Conservation (phyloP, 805 yeast genomes). For the Myxozyma udenii region DNA sequence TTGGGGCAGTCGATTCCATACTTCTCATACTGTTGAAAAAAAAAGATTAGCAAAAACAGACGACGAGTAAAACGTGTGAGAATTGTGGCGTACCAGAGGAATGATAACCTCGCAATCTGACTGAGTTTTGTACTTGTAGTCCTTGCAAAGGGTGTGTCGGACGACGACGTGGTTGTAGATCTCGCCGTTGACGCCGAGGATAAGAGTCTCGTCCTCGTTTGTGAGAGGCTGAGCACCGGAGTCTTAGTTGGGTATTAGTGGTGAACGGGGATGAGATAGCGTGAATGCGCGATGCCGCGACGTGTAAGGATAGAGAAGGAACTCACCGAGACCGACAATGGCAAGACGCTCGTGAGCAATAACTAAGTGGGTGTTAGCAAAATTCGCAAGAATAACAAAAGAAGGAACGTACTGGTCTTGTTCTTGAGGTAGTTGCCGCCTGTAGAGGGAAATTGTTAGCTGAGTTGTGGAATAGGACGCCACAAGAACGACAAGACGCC, state of each 20-base stretch:
- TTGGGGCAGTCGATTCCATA: constrained; percentile 89
- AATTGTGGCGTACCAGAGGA: constrained; percentile 50
- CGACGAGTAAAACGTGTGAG: neutral
- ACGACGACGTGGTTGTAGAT: constrained; percentile 93
- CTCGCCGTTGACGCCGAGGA: constrained; percentile 93
- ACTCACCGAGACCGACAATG: constrained; percentile 77
- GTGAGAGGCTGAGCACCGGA: constrained; percentile 98
- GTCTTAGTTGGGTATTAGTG: too few relatives aligned
- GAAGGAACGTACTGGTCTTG: constrained; percentile 49
- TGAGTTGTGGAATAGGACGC: neutral
- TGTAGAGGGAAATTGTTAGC: neutral
- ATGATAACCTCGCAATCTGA: constrained; percentile 98
- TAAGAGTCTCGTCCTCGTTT: constrained; percentile 67
- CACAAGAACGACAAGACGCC: too few relatives aligned
- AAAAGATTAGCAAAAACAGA: neutral
- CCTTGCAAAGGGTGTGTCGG: constrained; percentile 63
- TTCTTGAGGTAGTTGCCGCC: constrained; percentile 74
- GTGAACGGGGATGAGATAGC: too few relatives aligned
- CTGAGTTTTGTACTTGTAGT: constrained; percentile 76
- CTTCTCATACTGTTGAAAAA: constrained; percentile 55
- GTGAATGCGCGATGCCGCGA: too few relatives aligned
- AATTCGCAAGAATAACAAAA: neutral
- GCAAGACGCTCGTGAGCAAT: constrained; percentile 95
- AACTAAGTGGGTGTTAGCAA: constrained; percentile 36
- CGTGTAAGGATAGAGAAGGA: too few relatives aligned